Base-by-base conservation (phyloP, 371 early-diverging fungal genomes). In the Mortierella sp. region DNA sequence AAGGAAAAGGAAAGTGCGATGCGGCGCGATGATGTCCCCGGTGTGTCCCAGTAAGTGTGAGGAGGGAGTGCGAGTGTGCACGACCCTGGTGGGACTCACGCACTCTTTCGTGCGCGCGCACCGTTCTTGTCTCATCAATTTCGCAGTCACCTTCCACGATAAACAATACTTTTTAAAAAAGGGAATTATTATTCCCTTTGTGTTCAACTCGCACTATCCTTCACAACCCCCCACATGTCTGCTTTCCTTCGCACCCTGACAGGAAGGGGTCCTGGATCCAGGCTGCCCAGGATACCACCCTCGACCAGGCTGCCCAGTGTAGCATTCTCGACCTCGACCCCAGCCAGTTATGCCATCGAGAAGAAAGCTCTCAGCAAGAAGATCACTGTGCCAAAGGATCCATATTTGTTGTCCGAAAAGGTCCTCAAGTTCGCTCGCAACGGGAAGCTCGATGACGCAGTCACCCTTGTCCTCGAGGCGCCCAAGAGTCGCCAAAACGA, bases 381-480 rank as follows among this genome's bases (percentile, higher is more conserved):
- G 49, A 58, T 70, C 50, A 66, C 63, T 30, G 28, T 72, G 4
- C 79, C 81, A 19, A 67, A 72, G 50, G 84, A 83, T 54, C 79
- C 82, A 3, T 79, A 82, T 48, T 58, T 71, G 1, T 62, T 82
- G 17, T 70, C 84, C 9, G 66, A 72, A 34, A 71, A 75, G 24
- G 60, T 83, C 11, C 59, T 71, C 53, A 80, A 67, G 41, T 60
- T 83, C 24, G 34, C 67, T 4, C 56, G 50, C 23, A 60, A 63
- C 15, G 73, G 68, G 26, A 72, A 65, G n/a, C 49, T 80, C 9
- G 79, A 79, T 3, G 82, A 83, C 4, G 84, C 82, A 23, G 64
- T 82, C 50, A 64, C 55, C 0, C 41, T 79, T 14, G 82, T 81
- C n/a, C 54, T 56, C 39, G 65, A 64, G 19, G 23, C 84, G 0